Evolutionary conservation across 2,329 filamentous ascomycete genomes (phyloP), one percentile per base, ranked within the genome.

Genomic region (Hymenoscyphus repandus): DNA sequence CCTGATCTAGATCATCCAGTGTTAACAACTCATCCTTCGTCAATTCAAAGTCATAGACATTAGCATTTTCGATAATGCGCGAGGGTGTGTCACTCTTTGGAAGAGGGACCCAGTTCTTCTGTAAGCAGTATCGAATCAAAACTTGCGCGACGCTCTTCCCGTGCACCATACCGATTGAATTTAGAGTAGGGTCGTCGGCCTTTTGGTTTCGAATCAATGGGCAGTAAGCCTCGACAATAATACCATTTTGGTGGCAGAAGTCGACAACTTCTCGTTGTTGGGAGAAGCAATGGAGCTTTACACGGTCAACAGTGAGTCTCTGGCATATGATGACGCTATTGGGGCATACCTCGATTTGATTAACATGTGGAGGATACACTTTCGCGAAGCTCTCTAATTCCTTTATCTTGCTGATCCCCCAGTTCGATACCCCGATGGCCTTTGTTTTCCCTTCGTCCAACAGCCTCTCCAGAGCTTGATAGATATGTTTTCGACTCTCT

Each of bases 361-460:
- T 88, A 6, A 86, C 82, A 41, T 80, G 77, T n/a, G 85, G 86
- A 44, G 85, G 85, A 77, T 78, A 87, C 2, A 79, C 69, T 42
- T 75, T 77, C n/a, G 83, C 83, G 65, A 80, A 84, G 27, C 67
- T 65, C 66, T 80, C 83, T 72, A 89, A 74, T 66, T 86, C 82
- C 62, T 89, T 79, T 20, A 90, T 78, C 62, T 88, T 81, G 39
- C 76, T 73, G 43, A 83, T 76, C 2, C 83, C 82, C 60, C 79
- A 90, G 62, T 90, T 90, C 65, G 83, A 86, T 47, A 89, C 85
- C 0, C 86, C 86, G 60, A 90, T 88, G 34, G 75, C 76, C 67
- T 75, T 80, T 38, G 79, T 75, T 57, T 74, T 79, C 5, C 83
- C 84, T 56, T 82, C 77, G 12, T 72, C 69, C 52, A 80, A 70